Evolutionary conservation across 192 early-diverging fungal genomes (phyloP).

Genomic region (Cladochytrium replicatum): DNA sequence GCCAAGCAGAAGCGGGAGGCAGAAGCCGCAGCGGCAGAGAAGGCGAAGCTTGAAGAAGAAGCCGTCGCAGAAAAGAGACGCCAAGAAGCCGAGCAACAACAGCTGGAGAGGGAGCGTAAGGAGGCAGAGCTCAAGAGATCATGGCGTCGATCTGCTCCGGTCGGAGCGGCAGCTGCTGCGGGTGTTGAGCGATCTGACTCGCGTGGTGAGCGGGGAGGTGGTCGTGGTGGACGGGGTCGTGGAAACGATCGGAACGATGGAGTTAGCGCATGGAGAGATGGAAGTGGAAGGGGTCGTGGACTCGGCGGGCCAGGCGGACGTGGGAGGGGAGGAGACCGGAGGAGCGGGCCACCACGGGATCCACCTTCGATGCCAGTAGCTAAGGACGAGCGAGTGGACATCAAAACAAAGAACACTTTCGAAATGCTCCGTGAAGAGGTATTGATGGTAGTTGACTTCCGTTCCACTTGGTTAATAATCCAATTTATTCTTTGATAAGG

Average conservation of each 20-base stretch:
- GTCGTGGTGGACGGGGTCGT: slow-evolving; percentile 9
- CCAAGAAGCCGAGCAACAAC: background rate
- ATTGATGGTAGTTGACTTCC: too few relatives aligned
- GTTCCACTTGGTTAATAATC: too few relatives aligned
- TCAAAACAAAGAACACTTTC: slow-evolving; percentile 17
- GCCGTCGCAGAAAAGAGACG: slow-evolving; percentile 1
- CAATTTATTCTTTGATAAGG: too few relatives aligned
- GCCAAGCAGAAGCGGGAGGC: background rate
- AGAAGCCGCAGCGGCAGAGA: background rate
- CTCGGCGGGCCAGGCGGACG: background rate
- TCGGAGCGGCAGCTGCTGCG: slow-evolving; percentile 7
- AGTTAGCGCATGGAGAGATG: background rate
- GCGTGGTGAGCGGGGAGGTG: slow-evolving; percentile 10
- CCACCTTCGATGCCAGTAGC: background rate
- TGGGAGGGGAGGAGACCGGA: background rate
- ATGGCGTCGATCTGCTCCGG: slow-evolving; percentile 13
- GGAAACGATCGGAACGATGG: slow-evolving; percentile 1
- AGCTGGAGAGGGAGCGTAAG: background rate
- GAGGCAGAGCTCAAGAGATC: slow-evolving; percentile 8
- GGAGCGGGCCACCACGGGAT: background rate
- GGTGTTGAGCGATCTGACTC: slow-evolving; percentile 1
- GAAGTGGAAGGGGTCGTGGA: background rate
- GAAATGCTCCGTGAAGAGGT: slow-evolving; percentile 18
- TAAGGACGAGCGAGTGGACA: slow-evolving; percentile 9
- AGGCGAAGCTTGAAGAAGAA: background rate